Evolutionary conservation across 129 eudicot genomes (phyloP), one percentile per base, ranked within the genome.

Genomic region (Cynara cardunculus): DNA sequence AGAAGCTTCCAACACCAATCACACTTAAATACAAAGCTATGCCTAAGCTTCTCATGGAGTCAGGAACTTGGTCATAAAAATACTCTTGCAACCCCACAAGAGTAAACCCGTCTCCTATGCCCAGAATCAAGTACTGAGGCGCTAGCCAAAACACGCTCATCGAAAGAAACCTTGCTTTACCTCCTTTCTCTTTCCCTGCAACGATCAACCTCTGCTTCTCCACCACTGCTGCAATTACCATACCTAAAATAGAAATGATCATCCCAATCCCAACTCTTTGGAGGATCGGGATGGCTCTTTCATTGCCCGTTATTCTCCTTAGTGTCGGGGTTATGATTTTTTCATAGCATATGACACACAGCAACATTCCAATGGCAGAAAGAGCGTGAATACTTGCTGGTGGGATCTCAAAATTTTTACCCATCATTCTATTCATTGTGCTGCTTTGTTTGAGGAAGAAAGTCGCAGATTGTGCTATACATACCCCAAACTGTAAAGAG

Each of bases 21-120:
- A 86, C 84, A 31, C 89, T 86, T 3, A 82, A 62, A 25, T 80
- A 72, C 16, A 85, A 71, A 6, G 85, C 80, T 2, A 82, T 86
- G 21, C 82, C 86, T 22, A 86, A 53, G 59, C 86, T 83, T 71
- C 87, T 88, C 88, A 83, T 88, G 3, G 86, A 70, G 25, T 88
- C 86, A 0, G 89, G 91, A 8, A 81, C 86, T 71, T 88, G 86
- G 14, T 86, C 89, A 18, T 83, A 88, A 59, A 86, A 88, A 37
- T 31, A 86, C 80, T 88, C 89, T 46, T 88, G 89, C 80, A 86
- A 76, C 0, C 89, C 91, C 26, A 88, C 89, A 0, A 86, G 87
- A 2, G 87, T 70, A 61, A 88, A 88, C 59, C 71, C 87, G 27
- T 88, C 89, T 65, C 80, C 87, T 1, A 83, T 49, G 2, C 87